Evolutionary conservation across 192 early-diverging fungal genomes (phyloP).

Genomic region (Entrophospora sp.): DNA sequence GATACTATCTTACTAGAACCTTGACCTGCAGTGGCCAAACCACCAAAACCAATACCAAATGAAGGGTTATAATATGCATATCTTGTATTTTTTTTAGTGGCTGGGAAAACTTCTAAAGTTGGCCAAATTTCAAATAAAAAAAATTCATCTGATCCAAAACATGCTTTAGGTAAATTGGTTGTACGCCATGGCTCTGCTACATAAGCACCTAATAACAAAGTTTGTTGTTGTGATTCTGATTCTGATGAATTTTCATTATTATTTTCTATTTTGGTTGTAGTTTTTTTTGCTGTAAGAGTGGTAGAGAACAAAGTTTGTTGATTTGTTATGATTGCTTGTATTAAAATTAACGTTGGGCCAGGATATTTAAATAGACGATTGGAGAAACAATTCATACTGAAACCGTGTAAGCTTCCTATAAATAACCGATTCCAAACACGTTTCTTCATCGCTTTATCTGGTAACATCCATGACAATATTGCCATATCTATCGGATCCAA

Average conservation of each 20-base stretch:
- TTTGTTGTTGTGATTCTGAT: not conserved
- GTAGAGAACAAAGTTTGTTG: not conserved
- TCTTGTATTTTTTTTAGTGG: slow-evolving; percentile 15
- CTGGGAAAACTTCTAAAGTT: slow-evolving; percentile 34
- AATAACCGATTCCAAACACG: slow-evolving; percentile 33
- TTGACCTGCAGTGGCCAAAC: not conserved
- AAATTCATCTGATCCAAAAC: slow-evolving; percentile 40
- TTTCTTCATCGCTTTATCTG: slow-evolving; percentile 17
- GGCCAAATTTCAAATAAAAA: slow-evolving; percentile 42
- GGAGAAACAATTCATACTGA: slow-evolving; percentile 49
- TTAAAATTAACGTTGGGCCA: slow-evolving; percentile 39
- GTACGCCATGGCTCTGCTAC: slow-evolving; percentile 46
- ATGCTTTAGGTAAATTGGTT: slow-evolving; percentile 22
- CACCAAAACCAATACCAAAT: slow-evolving; percentile 28
- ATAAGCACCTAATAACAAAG: slow-evolving; percentile 38
- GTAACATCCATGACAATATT: slow-evolving; percentile 35
- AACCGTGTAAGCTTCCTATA: slow-evolving; percentile 40
- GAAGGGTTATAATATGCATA: slow-evolving; percentile 24
- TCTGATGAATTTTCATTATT: not conserved
- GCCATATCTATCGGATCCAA: slow-evolving; percentile 29
- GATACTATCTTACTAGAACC: slow-evolving; percentile 22
- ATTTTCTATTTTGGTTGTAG: not conserved
- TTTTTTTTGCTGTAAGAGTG: no score
- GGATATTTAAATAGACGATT: slow-evolving; percentile 49
- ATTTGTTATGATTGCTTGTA: slow-evolving; percentile 20